Evolutionary conservation across 495 filamentous ascomycete genomes (phyloP).

Genomic region (Tuber magnatum): DNA sequence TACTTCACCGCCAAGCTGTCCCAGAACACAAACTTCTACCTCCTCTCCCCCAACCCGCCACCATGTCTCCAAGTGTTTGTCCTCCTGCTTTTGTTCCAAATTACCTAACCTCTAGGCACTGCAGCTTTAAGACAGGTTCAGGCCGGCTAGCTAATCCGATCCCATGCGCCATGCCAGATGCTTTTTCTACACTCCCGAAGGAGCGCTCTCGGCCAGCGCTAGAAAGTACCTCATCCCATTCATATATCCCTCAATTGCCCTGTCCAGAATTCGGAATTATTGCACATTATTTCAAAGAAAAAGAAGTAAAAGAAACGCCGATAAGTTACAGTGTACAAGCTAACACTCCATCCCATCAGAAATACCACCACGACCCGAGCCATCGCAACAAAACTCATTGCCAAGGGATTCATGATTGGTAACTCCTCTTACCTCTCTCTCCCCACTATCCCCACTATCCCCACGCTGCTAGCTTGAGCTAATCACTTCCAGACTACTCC

Average conservation of each 20-base stretch:
- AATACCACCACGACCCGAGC: conserved; percentile 64
- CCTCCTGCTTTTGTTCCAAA: neutral
- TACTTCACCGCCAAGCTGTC: conserved; percentile 57
- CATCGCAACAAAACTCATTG: conserved; percentile 59
- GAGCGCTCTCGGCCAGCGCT: conserved; percentile 47
- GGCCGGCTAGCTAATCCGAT: conserved; percentile 15
- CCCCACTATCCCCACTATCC: conserved; percentile 1
- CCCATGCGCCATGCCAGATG: conserved; percentile 46
- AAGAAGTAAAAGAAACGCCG: conserved; percentile 8
- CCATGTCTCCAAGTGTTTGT: conserved; percentile 74
- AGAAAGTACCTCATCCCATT: conserved; percentile 41
- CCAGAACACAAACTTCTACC: conserved; percentile 53
- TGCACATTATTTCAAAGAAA: conserved; percentile 9
- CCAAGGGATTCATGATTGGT: conserved; percentile 74
- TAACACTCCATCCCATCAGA: conserved; percentile 32
- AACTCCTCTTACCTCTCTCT: conserved; percentile 10
- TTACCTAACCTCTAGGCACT: conserved; percentile 2
- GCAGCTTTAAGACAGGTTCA: conserved; percentile 4
- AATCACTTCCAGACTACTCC: conserved; percentile 59
- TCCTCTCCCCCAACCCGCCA: conserved; percentile 68
- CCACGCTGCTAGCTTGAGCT: conserved; percentile 2
- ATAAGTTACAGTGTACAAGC: conserved; percentile 14
- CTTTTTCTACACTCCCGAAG: conserved; percentile 70
- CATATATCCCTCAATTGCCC: conserved; percentile 1
- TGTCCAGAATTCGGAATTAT: conserved; percentile 13